Conservation (phyloP, 192 early-diverging fungal genomes). For the Dissophora globulifera region DNA sequence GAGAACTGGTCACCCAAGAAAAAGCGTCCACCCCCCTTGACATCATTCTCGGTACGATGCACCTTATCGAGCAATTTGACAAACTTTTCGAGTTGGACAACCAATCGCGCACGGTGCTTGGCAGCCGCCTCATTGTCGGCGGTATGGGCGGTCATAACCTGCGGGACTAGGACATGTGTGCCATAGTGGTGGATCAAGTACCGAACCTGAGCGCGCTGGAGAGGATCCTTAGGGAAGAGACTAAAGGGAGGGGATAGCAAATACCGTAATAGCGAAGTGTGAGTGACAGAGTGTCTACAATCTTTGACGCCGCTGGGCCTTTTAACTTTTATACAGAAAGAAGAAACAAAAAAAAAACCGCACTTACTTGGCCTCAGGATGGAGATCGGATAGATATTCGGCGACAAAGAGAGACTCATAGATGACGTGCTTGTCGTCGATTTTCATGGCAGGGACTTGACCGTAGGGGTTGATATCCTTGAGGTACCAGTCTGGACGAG, state of each 20-base stretch:
- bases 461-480: constrained; percentile 74
- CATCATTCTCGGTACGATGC: constrained; percentile 30
- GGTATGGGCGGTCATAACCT: constrained; percentile 36
- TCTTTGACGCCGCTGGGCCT: no score
- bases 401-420: constrained; percentile 75
- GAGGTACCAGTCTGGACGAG: constrained; percentile 69
- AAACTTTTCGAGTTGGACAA: constrained; percentile 47
- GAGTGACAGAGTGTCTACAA: no score
- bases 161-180: constrained; percentile 21
- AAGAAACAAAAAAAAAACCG: no score
- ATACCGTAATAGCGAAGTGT: no score
- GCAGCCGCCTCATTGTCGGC: constrained; percentile 27
- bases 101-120: constrained; percentile 29
- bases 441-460: constrained; percentile 72
- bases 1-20: constrained; percentile 59
- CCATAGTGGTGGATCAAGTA: constrained; percentile 59
- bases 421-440: constrained; percentile 64
- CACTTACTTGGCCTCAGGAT: constrained; percentile 64
- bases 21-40: constrained; percentile 53
- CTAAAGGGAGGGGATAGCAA: no score
- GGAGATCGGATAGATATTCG: constrained; percentile 73
- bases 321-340: no score
- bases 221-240: constrained; percentile 55
- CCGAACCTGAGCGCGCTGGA: constrained; percentile 56
- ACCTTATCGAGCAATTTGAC: constrained; percentile 40